These are phyloP conservation scores for Colletotrichum trifolii DNA, from an alignment of 2,329 filamentous ascomycete genomes.

Conservation along the genomic window DNA sequence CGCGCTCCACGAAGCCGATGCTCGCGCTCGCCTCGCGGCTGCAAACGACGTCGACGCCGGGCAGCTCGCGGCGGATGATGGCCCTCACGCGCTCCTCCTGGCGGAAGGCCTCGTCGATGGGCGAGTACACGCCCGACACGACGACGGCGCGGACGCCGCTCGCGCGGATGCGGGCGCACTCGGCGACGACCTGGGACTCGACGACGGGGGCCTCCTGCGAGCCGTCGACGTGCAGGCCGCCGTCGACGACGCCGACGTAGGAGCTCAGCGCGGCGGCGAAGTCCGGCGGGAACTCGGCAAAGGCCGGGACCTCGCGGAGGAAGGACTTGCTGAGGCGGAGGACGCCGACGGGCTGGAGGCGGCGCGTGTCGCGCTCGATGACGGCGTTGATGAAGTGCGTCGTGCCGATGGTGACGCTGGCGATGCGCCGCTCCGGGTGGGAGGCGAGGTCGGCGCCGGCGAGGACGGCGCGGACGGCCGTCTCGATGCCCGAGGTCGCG, in stretches of 20 bases:
- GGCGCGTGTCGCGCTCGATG: slow-evolving; percentile 61
- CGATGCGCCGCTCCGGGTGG: slow-evolving; percentile 48
- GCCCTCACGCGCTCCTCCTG: slow-evolving; percentile 61
- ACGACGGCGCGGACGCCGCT: slow-evolving; percentile 60
- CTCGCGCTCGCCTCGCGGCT: slow-evolving; percentile 63
- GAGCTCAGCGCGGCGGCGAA: slow-evolving; percentile 59
- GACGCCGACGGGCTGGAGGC: slow-evolving; percentile 62
- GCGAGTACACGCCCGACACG: slow-evolving; percentile 62
- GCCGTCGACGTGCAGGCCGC: slow-evolving; percentile 65
- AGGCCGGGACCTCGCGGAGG: slow-evolving; percentile 60
- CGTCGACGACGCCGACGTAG: slow-evolving; percentile 57
- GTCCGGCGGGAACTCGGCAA: slow-evolving; percentile 63
- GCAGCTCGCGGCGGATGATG: slow-evolving; percentile 53
- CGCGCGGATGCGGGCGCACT: slow-evolving; percentile 52
- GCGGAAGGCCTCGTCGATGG: slow-evolving; percentile 56
- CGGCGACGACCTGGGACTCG: slow-evolving; percentile 34
- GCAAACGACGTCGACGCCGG: slow-evolving; percentile 58
- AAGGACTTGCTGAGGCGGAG: slow-evolving; percentile 66
- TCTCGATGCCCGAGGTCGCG: slow-evolving; percentile 58
- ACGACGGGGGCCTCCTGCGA: slow-evolving; percentile 55
- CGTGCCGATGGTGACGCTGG: slow-evolving; percentile 63
- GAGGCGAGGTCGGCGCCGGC: slow-evolving; percentile 45
- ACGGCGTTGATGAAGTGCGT: slow-evolving; percentile 71
- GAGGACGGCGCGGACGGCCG: slow-evolving; percentile 58
- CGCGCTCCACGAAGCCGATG: slow-evolving; percentile 68